Conservation (phyloP, 2,329 filamentous ascomycete genomes). For the Aspergillus sp. region DNA sequence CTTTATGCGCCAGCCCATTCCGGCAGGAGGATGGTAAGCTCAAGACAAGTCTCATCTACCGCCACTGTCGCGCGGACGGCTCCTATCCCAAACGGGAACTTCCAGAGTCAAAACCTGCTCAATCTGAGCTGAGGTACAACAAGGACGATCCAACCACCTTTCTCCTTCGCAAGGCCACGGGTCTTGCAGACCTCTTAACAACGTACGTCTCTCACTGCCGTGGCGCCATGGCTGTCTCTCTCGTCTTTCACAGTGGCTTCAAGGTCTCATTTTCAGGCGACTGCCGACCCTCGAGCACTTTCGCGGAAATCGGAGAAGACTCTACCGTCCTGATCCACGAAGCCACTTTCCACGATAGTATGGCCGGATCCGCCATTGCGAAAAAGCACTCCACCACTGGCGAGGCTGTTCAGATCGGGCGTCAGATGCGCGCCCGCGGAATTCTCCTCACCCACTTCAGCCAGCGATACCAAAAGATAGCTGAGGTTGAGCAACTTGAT, state of each 20-base stretch:
- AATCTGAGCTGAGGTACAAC: slow-evolving; percentile 28
- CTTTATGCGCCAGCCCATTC: slow-evolving; percentile 44
- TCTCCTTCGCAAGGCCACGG: slow-evolving; percentile 53
- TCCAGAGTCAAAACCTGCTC: slow-evolving; percentile 11
- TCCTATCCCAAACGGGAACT: slow-evolving; percentile 21
- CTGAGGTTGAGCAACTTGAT: slow-evolving; percentile 25
- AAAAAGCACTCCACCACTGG: slow-evolving; percentile 90
- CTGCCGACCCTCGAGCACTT: slow-evolving; percentile 73
- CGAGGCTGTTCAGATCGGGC: slow-evolving; percentile 78
- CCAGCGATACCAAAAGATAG: slow-evolving; percentile 81
- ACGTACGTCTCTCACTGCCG: slow-evolving; percentile 75
- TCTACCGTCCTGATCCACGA: slow-evolving; percentile 90
- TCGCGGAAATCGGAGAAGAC: slow-evolving; percentile 68
- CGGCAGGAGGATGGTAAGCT: slow-evolving; percentile 14
- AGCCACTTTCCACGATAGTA: slow-evolving; percentile 90
- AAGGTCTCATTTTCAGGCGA: slow-evolving; percentile 93
- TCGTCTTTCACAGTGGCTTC: slow-evolving; percentile 77
- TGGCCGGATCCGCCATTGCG: slow-evolving; percentile 71
- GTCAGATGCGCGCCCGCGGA: slow-evolving; percentile 73
- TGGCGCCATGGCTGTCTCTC: slow-evolving; percentile 70
- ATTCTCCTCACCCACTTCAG: slow-evolving; percentile 92
- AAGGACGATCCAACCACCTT: slow-evolving; percentile 29
- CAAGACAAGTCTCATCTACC: slow-evolving; percentile 30
- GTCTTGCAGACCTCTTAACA: slow-evolving; percentile 66
- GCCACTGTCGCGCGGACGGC: slow-evolving; percentile 28